Evolutionary conservation across 345 rosid genomes (phyloP), one percentile per base, ranked within the genome.

Genomic region (Lepidium africanum): DNA sequence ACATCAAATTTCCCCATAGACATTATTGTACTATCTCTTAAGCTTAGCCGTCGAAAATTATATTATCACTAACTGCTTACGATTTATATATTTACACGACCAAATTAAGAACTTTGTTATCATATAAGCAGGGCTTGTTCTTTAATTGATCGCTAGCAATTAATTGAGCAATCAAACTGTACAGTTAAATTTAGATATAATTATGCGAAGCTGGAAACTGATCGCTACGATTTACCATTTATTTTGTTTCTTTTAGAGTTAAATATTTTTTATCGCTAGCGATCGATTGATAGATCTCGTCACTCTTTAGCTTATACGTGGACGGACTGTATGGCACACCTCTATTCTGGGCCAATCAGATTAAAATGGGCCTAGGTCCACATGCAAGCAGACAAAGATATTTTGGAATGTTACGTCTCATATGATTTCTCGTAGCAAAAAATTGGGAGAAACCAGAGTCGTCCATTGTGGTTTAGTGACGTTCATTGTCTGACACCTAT

Each of bases 381-480:
- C 73, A 50, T 25, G n/a, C 12, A 65, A 42, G 19, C 13, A 50
- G 76, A n/a, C 54, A 23, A 21, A 59, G 16, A 6, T 9, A 61
- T 49, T 0, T 2, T 2, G 2, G 37, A 47, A 36, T 25, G 65
- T 23, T 70, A 74, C 77, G 55, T 59, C 68, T 9, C 63, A n/a
- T 55, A 45, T 63, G 76, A 43, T 52, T 52, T 39, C 40, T 15
- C 19, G 58, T 35, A 46, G 76, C 70, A 55, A 63, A 2, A 40
- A 62, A 42, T 23, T 58, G 69, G 68, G 73, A 59, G 69, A 60
- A 67, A 67, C 56, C 63, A 67, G 69, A 67, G 69, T 67, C 73
- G 77, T 74, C 62, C 73, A 50, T 74, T 73, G 35, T 42, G 41
- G 35, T 37, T 66, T 25, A 59, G 41, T 74, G 43, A 40, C 35